These are phyloP conservation scores for Podaxis sp. DNA, from an alignment of 768 basidiomycete genomes.

Conservation along the genomic window DNA sequence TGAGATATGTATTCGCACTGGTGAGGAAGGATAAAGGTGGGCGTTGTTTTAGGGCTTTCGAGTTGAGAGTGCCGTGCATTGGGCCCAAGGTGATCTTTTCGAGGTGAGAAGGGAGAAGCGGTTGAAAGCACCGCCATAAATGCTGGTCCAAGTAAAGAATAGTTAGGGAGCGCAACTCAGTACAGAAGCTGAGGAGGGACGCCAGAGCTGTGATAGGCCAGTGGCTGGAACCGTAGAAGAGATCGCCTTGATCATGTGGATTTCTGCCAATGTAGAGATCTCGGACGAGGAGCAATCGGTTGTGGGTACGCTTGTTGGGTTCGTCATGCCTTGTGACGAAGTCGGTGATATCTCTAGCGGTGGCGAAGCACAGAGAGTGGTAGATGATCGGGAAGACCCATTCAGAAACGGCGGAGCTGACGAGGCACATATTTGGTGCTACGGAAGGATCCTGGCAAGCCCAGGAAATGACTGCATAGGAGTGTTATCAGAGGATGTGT, in stretches of 20 bases:
- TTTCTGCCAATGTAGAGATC: constrained; percentile 28
- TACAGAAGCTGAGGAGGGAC: constrained; percentile 25
- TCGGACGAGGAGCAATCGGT: constrained; percentile 20
- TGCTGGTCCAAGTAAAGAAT: constrained; percentile 28
- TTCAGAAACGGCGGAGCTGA: constrained; percentile 8
- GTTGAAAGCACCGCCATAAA: constrained; percentile 24
- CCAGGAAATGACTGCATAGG: constrained; percentile 13
- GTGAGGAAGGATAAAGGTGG: constrained; percentile 25
- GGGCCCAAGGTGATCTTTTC: constrained; percentile 29
- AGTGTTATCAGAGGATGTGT: background rate
- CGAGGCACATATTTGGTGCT: background rate
- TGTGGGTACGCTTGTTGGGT: constrained; percentile 13
- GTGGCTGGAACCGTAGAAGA: constrained; percentile 22
- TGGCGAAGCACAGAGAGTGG: constrained; percentile 15
- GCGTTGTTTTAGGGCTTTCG: constrained; percentile 21
- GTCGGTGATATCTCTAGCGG: constrained; percentile 10
- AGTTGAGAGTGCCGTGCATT: constrained; percentile 27
- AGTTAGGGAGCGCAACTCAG: constrained; percentile 23
- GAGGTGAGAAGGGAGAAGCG: constrained; percentile 26
- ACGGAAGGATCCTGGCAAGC: constrained; percentile 12
- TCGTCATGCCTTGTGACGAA: constrained; percentile 19
- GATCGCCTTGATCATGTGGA: constrained; percentile 16
- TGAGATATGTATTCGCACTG: constrained; percentile 29
- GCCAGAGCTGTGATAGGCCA: constrained; percentile 30
- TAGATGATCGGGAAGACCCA: constrained; percentile 19